A percentile compares a stretch with the other conserved stretches of the same genome.
Conservation (phyloP, 2,329 filamentous ascomycete species). For the Aspergillus sp. region DNA sequence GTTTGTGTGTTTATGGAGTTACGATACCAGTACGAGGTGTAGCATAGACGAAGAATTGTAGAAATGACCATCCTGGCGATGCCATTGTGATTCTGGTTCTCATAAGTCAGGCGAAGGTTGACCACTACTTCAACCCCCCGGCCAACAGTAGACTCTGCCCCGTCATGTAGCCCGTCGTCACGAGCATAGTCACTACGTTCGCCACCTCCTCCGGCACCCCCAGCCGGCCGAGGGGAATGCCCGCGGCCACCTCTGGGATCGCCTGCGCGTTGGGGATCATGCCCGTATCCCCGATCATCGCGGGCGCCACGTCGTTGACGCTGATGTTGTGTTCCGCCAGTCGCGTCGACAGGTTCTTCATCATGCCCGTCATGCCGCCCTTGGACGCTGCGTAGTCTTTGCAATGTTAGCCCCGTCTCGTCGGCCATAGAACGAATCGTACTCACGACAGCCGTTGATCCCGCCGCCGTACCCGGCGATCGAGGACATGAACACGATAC, state of each 20-base stretch:
- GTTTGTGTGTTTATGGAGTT: background rate
- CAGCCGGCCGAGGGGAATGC: slow-evolving; percentile 59
- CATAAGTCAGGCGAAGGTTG: too few species aligned
- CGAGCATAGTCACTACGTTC: slow-evolving; percentile 61
- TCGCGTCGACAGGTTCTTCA: slow-evolving; percentile 62
- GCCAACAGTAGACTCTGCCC: slow-evolving; percentile 56
- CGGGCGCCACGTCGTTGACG: slow-evolving; percentile 67
- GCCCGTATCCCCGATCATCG: slow-evolving; percentile 65
- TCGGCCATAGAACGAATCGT: background rate
- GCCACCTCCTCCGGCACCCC: slow-evolving; percentile 61
- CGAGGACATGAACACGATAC: slow-evolving; percentile 63
- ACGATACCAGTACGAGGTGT: background rate
- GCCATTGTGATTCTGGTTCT: background rate
- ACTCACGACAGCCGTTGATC: slow-evolving; percentile 59
- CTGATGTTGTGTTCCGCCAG: slow-evolving; percentile 62
- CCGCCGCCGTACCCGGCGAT: slow-evolving; percentile 64
- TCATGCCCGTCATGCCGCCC: slow-evolving; percentile 63
- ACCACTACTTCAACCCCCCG: slow-evolving; percentile 50
- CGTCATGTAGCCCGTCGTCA: slow-evolving; percentile 60
- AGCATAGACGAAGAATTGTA: background rate
- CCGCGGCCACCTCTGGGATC: slow-evolving; percentile 58
- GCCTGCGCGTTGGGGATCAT: slow-evolving; percentile 62
- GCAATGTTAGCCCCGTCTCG: background rate
- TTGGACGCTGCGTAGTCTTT: slow-evolving; percentile 58
- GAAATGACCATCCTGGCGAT: slow-evolving; percentile 10